These are phyloP conservation scores for Heimioporus sp. DNA, from an alignment of 768 basidiomycete genomes.

Conservation along the genomic window DNA sequence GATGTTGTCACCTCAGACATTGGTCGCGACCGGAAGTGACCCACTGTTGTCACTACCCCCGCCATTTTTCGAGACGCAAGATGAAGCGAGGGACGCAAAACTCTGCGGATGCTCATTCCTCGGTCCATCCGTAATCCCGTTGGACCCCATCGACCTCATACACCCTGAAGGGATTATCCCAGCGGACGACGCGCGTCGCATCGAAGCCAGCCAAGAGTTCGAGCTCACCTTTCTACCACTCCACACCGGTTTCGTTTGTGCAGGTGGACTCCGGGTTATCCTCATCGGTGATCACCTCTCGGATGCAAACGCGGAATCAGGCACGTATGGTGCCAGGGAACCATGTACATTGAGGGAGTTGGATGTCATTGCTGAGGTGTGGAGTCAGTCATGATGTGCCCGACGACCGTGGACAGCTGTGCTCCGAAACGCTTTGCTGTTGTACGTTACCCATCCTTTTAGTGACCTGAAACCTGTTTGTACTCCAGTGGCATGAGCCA, in stretches of 20 bases:
- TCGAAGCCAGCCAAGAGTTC: slow-evolving; percentile 53
- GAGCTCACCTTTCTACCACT: slow-evolving; percentile 61
- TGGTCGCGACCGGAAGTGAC: slow-evolving; percentile 5
- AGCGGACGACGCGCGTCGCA: slow-evolving; percentile 22
- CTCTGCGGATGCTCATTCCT: slow-evolving; percentile 40
- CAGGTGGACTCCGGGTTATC: slow-evolving; percentile 73
- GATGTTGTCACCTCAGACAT: slow-evolving; percentile 14
- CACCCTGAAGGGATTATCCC: not conserved
- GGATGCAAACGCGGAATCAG: slow-evolving; percentile 33
- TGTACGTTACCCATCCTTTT: slow-evolving; percentile 6
- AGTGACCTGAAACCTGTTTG: too few species aligned
- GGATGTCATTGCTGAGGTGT: slow-evolving; percentile 69
- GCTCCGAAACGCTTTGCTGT: slow-evolving; percentile 5
- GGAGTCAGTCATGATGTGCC: slow-evolving; percentile 45
- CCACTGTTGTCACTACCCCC: slow-evolving; percentile 37
- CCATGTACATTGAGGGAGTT: slow-evolving; percentile 65
- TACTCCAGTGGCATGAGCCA: too few species aligned
- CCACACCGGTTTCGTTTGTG: slow-evolving; percentile 54
- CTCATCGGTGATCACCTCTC: slow-evolving; percentile 55
- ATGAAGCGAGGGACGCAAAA: slow-evolving; percentile 33
- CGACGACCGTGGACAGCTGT: slow-evolving; percentile 7
- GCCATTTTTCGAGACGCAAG: slow-evolving; percentile 43
- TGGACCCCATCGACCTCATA: slow-evolving; percentile 43
- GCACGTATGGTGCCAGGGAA: slow-evolving; percentile 28
- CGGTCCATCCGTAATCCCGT: slow-evolving; percentile 49